Evolutionary conservation across 2,329 filamentous ascomycete species (phyloP).

Genomic region (Periconia macrospinosa): DNA sequence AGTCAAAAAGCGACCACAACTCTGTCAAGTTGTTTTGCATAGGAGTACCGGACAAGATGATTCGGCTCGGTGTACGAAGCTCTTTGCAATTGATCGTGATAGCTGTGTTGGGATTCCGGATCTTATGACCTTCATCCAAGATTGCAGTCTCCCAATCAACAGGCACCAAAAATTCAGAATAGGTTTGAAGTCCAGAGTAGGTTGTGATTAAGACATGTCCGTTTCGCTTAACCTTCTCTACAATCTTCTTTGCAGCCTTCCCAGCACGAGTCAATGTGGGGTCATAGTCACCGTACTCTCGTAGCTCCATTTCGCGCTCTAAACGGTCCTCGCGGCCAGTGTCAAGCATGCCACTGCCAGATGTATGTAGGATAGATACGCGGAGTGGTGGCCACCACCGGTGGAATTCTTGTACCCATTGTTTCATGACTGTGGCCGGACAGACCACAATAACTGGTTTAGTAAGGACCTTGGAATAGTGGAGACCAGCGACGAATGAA

Average conservation of each 20-base stretch:
- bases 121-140: constrained; percentile 96
- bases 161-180: constrained; percentile 77
- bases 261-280: constrained; percentile 56
- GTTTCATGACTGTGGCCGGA: constrained; percentile 90
- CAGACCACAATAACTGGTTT: constrained; percentile 90
- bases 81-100: constrained; percentile 97
- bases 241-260: constrained; percentile 75
- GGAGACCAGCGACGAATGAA: constrained; percentile 83
- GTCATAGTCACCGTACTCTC: constrained; percentile 49
- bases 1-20: constrained; percentile 96
- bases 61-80: constrained; percentile 81
- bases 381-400: constrained; percentile 99
- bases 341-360: constrained; percentile 94
- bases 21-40: constrained; percentile 97
- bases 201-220: constrained; percentile 95
- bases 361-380: constrained; percentile 92
- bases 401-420: constrained; percentile 99
- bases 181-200: constrained; percentile 93
- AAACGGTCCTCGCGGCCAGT: constrained; percentile 62
- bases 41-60: constrained; percentile 94
- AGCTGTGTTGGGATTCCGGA: constrained; percentile 91
- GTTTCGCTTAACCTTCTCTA: constrained; percentile 77
- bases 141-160: constrained; percentile 92
- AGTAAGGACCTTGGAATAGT: constrained; percentile 83
- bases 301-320: constrained; percentile 63